Base-by-base conservation (phyloP, 2,329 filamentous ascomycete species). In the Huntiella omanensis region DNA sequence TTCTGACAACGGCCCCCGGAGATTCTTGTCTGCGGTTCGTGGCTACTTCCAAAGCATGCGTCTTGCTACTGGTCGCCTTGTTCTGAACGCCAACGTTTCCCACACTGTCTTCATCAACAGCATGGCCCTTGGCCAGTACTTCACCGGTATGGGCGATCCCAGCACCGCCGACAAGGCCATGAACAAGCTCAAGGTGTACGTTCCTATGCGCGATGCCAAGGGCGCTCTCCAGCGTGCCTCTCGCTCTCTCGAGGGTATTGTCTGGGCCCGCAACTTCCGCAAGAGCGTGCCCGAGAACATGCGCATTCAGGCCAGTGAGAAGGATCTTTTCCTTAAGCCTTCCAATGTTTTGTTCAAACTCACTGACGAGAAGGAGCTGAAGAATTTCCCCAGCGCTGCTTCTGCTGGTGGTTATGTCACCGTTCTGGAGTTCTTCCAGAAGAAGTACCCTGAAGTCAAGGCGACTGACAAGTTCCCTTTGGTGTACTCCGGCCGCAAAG, bases 401-500 rank as follows among this genome's bases (percentile, higher is more conserved):
- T 51, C 52, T 10, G 35, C 49, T 0, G 45, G 55, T 3, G 53
- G 53, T 4, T 63, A 58, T 33, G 52, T 61, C 11, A 57, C 60
- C 0, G 67, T 73, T 1, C 54, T 55, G 1, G 58, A 70, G 0
- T 70, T 70, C 46, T 70, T 63, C 53, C 52, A 56, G 15, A 53
- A 58, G 43, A 69, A 60, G 43, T 69, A 67, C 36, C 48, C 48
- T 2, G 44, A 47, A 33, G 52, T 53, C 0, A 46, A 60, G 1
- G 54, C 40, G 0, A 50, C 63, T 1, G 50, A 66, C 11, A 54
- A 64, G 1, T 58, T 69, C 4, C 78, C 81, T 0, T 65, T 84
- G 1, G 58, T 87, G 51, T 85, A 87, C 55, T 65, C 80, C 8
- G 81, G 80, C 2, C 73, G 60, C 8, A 54, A 55, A 0, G 59